Conservation (phyloP, 768 basidiomycete genomes). For the Lactarius akahatsu region DNA sequence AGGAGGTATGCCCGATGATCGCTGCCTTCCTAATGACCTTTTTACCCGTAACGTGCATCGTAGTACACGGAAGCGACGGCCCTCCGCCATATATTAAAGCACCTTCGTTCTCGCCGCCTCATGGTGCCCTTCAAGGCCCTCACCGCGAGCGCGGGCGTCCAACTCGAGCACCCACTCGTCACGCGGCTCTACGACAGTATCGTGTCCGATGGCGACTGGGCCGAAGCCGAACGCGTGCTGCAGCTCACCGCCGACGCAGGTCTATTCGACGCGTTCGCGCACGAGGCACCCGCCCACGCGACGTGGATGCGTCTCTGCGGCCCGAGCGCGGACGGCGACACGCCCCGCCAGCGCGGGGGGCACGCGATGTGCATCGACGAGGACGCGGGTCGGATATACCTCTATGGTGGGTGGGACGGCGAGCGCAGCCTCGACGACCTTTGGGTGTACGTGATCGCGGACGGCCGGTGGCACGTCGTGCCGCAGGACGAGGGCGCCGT, state of each 20-base stretch:
- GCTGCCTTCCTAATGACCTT: neutral
- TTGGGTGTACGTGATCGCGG: slow-evolving; percentile 65
- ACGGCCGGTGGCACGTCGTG: slow-evolving; percentile 61
- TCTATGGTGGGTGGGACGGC: slow-evolving; percentile 82
- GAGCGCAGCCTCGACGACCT: slow-evolving; percentile 72
- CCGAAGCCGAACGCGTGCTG: slow-evolving; percentile 55
- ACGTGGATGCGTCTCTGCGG: slow-evolving; percentile 61
- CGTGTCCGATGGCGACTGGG: slow-evolving; percentile 67
- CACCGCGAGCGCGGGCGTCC: slow-evolving; percentile 52
- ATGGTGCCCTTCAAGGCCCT: slow-evolving; percentile 63
- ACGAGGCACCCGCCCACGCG: slow-evolving; percentile 56
- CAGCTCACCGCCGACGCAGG: slow-evolving; percentile 48
- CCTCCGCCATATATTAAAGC: slow-evolving; percentile 69
- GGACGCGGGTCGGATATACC: slow-evolving; percentile 60
- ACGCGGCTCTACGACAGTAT: slow-evolving; percentile 61
- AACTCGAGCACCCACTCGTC: slow-evolving; percentile 68
- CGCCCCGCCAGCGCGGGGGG: slow-evolving; percentile 68
- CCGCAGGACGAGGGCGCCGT: slow-evolving; percentile 55
- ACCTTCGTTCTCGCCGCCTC: slow-evolving; percentile 73
- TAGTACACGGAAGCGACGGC: slow-evolving; percentile 68
- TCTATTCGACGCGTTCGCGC: slow-evolving; percentile 63
- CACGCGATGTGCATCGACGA: slow-evolving; percentile 82
- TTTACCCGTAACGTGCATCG: slow-evolving; percentile 1
- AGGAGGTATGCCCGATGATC: slow-evolving; percentile 51
- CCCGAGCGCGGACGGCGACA: slow-evolving; percentile 62